Evolutionary conservation across 495 filamentous ascomycete species (phyloP).

Genomic region (Annulohypoxylon stygium): DNA sequence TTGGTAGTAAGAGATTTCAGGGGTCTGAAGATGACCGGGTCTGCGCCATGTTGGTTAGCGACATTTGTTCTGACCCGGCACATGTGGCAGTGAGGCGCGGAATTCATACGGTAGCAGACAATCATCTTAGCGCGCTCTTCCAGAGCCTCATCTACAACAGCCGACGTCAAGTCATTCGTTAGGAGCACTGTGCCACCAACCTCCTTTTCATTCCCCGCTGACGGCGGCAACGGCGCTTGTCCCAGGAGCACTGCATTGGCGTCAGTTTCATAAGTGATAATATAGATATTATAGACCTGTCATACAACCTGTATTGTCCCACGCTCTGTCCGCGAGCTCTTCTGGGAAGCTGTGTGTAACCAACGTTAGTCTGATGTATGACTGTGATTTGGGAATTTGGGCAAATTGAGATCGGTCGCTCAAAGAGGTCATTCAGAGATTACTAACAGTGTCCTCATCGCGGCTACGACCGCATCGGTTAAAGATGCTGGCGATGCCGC

Average conservation of each 20-base stretch:
- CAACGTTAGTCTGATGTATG: conserved; percentile 31
- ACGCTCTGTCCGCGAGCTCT: conserved; percentile 87
- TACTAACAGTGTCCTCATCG: conserved; percentile 85
- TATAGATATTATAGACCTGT: not conserved
- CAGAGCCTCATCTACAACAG: conserved; percentile 94
- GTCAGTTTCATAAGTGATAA: conserved; percentile 18
- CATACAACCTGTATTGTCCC: conserved; percentile 92
- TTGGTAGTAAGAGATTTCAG: conserved; percentile 87
- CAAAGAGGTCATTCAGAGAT: not conserved
- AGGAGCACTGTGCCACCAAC: conserved; percentile 72
- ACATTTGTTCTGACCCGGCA: not conserved
- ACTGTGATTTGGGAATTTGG: not conserved
- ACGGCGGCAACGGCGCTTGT: conserved; percentile 41
- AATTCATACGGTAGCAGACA: conserved; percentile 83
- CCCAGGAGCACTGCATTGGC: conserved; percentile 46
- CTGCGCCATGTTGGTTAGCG: conserved; percentile 58
- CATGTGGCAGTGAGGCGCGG: not conserved
- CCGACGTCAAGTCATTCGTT: conserved; percentile 89
- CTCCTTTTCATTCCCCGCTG: conserved; percentile 12
- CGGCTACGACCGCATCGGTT: conserved; percentile 80
- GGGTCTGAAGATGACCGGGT: conserved; percentile 95
- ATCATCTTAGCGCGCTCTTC: conserved; percentile 78
- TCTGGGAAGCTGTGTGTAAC: conserved; percentile 78
- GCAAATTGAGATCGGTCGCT: not conserved
- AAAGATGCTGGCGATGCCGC: conserved; percentile 63